phyloP scores from a whole-genome alignment of 768 basidiomycete genomes.

The Dioszegia hungarica region DNA sequence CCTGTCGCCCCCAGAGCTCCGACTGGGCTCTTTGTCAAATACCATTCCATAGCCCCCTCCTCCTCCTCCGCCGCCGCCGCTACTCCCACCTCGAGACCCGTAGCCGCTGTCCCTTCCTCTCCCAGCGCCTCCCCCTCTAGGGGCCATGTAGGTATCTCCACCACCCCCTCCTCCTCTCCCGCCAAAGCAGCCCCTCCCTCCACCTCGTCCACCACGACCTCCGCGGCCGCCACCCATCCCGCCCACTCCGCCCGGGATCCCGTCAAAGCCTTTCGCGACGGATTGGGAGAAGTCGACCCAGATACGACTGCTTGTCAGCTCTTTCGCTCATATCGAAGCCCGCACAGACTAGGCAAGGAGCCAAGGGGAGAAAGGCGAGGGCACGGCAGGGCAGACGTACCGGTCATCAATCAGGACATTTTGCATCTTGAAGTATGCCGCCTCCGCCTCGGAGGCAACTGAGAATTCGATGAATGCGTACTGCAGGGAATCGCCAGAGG shows the following conservation, averaged over 20 bases:
- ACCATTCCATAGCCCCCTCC: slow-evolving; percentile 17
- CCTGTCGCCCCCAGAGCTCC: slow-evolving; percentile 22
- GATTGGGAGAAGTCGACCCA: slow-evolving; percentile 99
- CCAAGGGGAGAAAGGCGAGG: too few relatives aligned
- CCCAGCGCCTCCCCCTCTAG: slow-evolving; percentile 26
- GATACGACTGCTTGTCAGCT: slow-evolving; percentile 56
- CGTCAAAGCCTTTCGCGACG: slow-evolving; percentile 69
- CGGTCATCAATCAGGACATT: slow-evolving; percentile 93
- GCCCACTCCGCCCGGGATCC: slow-evolving; percentile 47
- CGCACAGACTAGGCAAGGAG: too few relatives aligned
- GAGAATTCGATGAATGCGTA: slow-evolving; percentile 99
- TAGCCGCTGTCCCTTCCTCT: slow-evolving; percentile 8
- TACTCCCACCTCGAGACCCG: slow-evolving; percentile 5
- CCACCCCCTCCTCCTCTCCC: slow-evolving; percentile 12
- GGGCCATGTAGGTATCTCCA: slow-evolving; percentile 20
- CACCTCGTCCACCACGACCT: slow-evolving; percentile 62
- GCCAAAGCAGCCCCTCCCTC: not conserved
- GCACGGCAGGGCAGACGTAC: not conserved
- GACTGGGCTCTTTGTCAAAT: slow-evolving; percentile 10
- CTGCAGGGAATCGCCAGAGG: slow-evolving; percentile 90
- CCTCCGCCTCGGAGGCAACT: slow-evolving; percentile 85
- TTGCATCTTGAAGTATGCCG: slow-evolving; percentile 99
- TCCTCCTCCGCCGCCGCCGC: not conserved
- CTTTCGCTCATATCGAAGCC: too few relatives aligned
- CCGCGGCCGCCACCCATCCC: slow-evolving; percentile 52